These are phyloP conservation scores for Fusarium solani-melongenae DNA, from an alignment of 2,329 filamentous ascomycete species.

Conservation along the genomic window DNA sequence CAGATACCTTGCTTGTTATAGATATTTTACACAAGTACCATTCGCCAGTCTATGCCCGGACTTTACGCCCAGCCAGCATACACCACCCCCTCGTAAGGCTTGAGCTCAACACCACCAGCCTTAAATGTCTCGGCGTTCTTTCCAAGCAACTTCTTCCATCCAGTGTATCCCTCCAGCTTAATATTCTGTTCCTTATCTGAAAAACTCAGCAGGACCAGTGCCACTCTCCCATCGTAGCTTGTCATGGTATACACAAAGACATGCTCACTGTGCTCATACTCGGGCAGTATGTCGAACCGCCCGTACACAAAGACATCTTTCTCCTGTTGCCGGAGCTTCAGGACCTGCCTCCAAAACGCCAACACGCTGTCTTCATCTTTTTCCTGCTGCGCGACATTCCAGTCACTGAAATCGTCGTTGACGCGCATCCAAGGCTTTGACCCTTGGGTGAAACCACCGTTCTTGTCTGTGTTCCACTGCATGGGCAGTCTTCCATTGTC, in stretches of 20 bases:
- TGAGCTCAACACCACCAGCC: background rate
- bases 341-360: slow-evolving; percentile 25
- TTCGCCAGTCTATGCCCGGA: background rate
- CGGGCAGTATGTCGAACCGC: background rate
- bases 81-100: background rate
- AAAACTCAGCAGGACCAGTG: slow-evolving; percentile 38
- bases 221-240: slow-evolving; percentile 20
- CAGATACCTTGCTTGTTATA: background rate
- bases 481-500: slow-evolving; percentile 43
- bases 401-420: slow-evolving; percentile 36
- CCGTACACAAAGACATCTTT: slow-evolving; percentile 42
- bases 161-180: background rate
- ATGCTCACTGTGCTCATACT: slow-evolving; percentile 24
- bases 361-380: slow-evolving; percentile 27
- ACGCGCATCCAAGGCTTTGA: slow-evolving; percentile 45
- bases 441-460: slow-evolving; percentile 56
- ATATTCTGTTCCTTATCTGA: slow-evolving; percentile 1
- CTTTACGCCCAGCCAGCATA: background rate
- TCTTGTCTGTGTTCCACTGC: slow-evolving; percentile 62
- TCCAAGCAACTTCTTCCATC: slow-evolving; percentile 14
- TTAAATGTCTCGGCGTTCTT: background rate
- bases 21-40: background rate
- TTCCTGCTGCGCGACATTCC: slow-evolving; percentile 35
- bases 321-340: slow-evolving; percentile 24
- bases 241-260: slow-evolving; percentile 39